phyloP scores from a whole-genome alignment of 2,329 filamentous ascomycete genomes.

The Xylariales sp. region DNA sequence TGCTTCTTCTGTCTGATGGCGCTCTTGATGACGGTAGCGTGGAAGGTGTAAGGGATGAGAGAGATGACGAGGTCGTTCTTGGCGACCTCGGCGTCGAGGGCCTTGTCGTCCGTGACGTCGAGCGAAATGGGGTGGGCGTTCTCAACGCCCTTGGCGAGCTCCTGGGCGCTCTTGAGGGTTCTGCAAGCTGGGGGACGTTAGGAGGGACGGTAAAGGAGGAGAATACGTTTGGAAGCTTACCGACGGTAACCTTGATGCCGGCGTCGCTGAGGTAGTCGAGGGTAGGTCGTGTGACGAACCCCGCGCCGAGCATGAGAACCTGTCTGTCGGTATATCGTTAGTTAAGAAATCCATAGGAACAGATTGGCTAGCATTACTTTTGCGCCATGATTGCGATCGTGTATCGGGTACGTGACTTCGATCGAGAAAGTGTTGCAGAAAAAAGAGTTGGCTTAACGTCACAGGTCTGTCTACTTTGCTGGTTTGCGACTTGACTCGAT shows the following conservation, averaged over 20 bases:
- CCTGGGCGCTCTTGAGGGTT: slow-evolving; percentile 80
- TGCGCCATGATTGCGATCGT: slow-evolving; percentile 28
- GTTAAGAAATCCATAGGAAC: background rate
- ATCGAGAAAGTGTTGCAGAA: background rate
- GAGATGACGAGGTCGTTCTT: slow-evolving; percentile 83
- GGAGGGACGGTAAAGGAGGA: too few relatives aligned
- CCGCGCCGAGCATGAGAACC: slow-evolving; percentile 63
- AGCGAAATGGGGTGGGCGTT: slow-evolving; percentile 82
- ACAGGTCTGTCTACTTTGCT: background rate
- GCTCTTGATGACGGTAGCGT: slow-evolving; percentile 89
- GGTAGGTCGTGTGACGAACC: slow-evolving; percentile 63
- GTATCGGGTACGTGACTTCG: background rate
- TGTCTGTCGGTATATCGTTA: slow-evolving; percentile 32
- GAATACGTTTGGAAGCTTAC: slow-evolving; percentile 55
- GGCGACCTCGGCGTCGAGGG: slow-evolving; percentile 82
- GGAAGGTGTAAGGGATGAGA: slow-evolving; percentile 92
- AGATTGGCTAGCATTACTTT: slow-evolving; percentile 8
- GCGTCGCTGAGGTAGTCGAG: slow-evolving; percentile 71
- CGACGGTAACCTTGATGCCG: slow-evolving; percentile 73
- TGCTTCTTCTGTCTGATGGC: slow-evolving; percentile 95
- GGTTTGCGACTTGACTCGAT: slow-evolving; percentile 3
- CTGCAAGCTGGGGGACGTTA: slow-evolving; percentile 73
- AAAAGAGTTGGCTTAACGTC: slow-evolving; percentile 7
- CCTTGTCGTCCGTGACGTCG: slow-evolving; percentile 80
- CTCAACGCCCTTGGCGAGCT: slow-evolving; percentile 77